phyloP scores from a whole-genome alignment of 1,284 basidiomycete species.

The Chalciporus piperatoides region DNA sequence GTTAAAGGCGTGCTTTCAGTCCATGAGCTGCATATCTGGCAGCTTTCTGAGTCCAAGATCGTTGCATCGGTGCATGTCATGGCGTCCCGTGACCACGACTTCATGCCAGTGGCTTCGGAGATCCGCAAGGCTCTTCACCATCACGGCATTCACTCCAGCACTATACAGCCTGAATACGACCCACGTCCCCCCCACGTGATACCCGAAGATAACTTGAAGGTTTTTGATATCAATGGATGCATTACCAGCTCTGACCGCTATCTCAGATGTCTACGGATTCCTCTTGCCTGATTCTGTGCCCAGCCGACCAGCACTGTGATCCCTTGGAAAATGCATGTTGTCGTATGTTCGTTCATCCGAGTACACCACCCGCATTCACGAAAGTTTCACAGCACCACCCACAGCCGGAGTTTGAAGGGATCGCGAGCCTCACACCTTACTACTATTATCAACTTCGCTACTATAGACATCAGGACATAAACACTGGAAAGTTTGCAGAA shows the following conservation, averaged over 20 bases:
- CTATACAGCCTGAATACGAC: conserved; percentile 83
- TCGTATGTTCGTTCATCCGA: conserved; percentile 48
- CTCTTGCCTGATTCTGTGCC: conserved; percentile 50
- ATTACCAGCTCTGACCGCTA: not conserved
- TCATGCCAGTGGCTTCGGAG: conserved; percentile 85
- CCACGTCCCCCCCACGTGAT: conserved; percentile 21
- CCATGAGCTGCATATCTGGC: conserved; percentile 98
- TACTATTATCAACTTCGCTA: conserved; percentile 4
- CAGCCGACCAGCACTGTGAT: conserved; percentile 62
- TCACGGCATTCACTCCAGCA: conserved; percentile 92
- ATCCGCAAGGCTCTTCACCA: conserved; percentile 84
- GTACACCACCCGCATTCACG: conserved; percentile 1
- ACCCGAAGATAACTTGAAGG: conserved; percentile 46
- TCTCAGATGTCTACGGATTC: conserved; percentile 41
- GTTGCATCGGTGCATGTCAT: conserved; percentile 96
- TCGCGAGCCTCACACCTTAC: not conserved
- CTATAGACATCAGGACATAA: conserved; percentile 37
- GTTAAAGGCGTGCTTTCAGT: conserved; percentile 89
- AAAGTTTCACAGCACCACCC: conserved; percentile 43
- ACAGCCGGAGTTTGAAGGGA: conserved; percentile 39
- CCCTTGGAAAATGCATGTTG: conserved; percentile 74
- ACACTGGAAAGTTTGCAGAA: conserved; percentile 68
- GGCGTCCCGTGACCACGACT: conserved; percentile 76
- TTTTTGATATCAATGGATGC: conserved; percentile 19
- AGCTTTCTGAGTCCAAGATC: conserved; percentile 83